These are phyloP conservation scores for Waltergamsia citrina DNA, from an alignment of 2,329 filamentous ascomycete species.

Conservation along the genomic window DNA sequence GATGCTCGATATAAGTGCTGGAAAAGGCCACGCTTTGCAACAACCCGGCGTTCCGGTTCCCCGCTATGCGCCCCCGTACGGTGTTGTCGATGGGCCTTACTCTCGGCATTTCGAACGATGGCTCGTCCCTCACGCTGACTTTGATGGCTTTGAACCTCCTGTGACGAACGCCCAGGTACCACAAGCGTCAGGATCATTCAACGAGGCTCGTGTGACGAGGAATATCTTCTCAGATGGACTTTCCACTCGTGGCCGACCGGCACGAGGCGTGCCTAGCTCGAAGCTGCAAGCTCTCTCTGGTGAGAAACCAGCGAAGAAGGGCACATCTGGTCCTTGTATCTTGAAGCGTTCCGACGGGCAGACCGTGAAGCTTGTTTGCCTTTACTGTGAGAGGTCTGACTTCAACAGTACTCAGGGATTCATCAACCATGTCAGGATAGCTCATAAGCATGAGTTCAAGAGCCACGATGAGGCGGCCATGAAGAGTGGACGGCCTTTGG, in stretches of 20 bases:
- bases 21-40: conserved; percentile 62
- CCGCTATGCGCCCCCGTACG: conserved; percentile 77
- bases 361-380: conserved; percentile 82
- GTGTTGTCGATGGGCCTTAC: conserved; percentile 86
- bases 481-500: conserved; percentile 75
- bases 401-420: conserved; percentile 98
- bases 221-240: conserved; percentile 49
- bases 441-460: conserved; percentile 86
- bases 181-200: conserved; percentile 26
- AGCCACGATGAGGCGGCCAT: conserved; percentile 91
- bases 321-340: conserved; percentile 73
- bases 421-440: conserved; percentile 97
- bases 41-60: conserved; percentile 56
- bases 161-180: no score
- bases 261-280: conserved; percentile 42
- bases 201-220: conserved; percentile 71
- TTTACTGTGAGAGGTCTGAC: conserved; percentile 80
- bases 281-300: conserved; percentile 61
- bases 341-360: conserved; percentile 79
- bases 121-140: conserved; percentile 81
- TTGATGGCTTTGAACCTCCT: conserved; percentile 54
- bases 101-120: conserved; percentile 91
- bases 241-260: conserved; percentile 38
- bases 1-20: conserved; percentile 62
- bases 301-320: conserved; percentile 51